Percentiles rank a stretch among this genome's conserved stretches.
phyloP scores from a whole-genome alignment of 78 protist genomes.

The Dictyostelium firmibasis region DNA sequence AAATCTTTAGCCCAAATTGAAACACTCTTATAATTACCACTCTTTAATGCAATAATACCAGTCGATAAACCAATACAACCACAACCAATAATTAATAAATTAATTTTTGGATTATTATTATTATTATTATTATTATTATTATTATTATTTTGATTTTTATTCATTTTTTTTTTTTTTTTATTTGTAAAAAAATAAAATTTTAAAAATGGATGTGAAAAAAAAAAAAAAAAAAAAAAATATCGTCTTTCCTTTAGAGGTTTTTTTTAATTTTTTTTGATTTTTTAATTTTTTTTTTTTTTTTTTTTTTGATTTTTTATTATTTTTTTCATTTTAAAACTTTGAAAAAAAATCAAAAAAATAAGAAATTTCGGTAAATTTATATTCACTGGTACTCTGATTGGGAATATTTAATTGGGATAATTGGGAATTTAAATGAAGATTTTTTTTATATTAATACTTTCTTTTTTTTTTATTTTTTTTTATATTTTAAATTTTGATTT shows the following conservation, averaged over 20 bases:
- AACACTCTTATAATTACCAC: conserved; percentile 35
- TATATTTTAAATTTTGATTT: too few relatives aligned
- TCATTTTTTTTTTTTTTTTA: neutral
- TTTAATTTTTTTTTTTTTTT: neutral
- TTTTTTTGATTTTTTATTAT: neutral
- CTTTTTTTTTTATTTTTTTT: too few relatives aligned
- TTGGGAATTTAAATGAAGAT: neutral
- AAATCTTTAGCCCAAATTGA: conserved; percentile 65
- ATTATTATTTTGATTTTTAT: neutral
- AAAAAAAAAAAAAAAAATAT: neutral
- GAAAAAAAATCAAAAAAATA: too few relatives aligned
- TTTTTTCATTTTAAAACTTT: neutral
- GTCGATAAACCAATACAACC: conserved; percentile 64
- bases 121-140: too few relatives aligned
- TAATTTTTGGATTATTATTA: neutral
- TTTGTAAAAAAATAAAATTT: too few relatives aligned
- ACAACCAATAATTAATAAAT: conserved; percentile 72
- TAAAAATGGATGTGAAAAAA: too few relatives aligned
- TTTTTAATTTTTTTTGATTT: neutral
- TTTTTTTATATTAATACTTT: too few relatives aligned
- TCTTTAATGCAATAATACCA: conserved; percentile 55
- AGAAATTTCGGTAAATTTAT: neutral
- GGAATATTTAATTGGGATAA: neutral
- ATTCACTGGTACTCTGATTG: neutral
- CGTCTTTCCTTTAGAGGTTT: neutral